These are phyloP conservation scores for Phytophthora syringae DNA, from an alignment of 352 stramenopile species.

Conservation along the genomic window DNA sequence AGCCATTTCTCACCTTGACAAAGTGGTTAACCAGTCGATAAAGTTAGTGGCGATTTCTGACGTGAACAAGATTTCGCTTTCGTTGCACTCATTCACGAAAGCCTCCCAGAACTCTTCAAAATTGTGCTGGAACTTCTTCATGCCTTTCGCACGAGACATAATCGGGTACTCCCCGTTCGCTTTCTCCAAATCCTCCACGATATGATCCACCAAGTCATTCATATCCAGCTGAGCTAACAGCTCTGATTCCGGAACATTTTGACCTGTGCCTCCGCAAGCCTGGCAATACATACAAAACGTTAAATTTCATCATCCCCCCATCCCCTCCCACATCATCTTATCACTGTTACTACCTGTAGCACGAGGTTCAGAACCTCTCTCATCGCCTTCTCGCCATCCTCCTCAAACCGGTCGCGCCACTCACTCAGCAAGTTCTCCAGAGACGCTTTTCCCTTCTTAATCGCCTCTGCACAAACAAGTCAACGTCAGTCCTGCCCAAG, in stretches of 20 bases:
- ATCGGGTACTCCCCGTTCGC: slow-evolving; percentile 73
- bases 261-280: slow-evolving; percentile 60
- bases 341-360: slow-evolving; percentile 48
- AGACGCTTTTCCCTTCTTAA: slow-evolving; percentile 60
- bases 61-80: slow-evolving; percentile 85
- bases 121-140: slow-evolving; percentile 67
- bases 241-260: slow-evolving; percentile 58
- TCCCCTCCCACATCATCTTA: too few species aligned
- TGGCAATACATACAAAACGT: slow-evolving; percentile 12
- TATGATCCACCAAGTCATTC: slow-evolving; percentile 64
- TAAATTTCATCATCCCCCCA: too few species aligned
- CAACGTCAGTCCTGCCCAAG: neutral
- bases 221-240: slow-evolving; percentile 78
- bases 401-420: slow-evolving; percentile 80
- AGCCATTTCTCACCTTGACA: slow-evolving; percentile 60
- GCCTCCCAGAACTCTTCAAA: slow-evolving; percentile 82
- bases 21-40: slow-evolving; percentile 82
- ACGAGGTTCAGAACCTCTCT: slow-evolving; percentile 85
- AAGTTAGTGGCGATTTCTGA: slow-evolving; percentile 66
- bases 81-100: slow-evolving; percentile 80
- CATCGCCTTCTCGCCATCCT: slow-evolving; percentile 52
- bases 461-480: slow-evolving; percentile 46
- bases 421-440: slow-evolving; percentile 59
- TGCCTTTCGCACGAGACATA: slow-evolving; percentile 58
- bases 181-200: slow-evolving; percentile 72